These are phyloP conservation scores for Eucalyptus curtisii DNA, from an alignment of 345 rosid species.

Conservation along the genomic window DNA sequence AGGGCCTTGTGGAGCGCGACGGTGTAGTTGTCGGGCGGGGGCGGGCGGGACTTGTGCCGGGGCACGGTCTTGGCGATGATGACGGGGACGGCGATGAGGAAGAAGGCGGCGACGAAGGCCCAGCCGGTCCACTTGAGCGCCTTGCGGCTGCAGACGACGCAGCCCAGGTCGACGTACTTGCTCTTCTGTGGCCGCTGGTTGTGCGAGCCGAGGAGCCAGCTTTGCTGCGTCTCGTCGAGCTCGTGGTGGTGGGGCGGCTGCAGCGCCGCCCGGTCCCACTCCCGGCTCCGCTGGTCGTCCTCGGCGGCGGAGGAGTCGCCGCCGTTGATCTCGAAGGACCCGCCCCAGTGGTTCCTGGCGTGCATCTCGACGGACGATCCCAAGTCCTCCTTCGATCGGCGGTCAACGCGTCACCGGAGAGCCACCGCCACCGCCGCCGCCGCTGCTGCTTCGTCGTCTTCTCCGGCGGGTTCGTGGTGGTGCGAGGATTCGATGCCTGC, in stretches of 20 bases:
- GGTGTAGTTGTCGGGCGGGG: slow-evolving; percentile 65
- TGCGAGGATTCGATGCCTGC: neutral
- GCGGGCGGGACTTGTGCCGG: slow-evolving; percentile 24
- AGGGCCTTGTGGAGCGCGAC: slow-evolving; percentile 70
- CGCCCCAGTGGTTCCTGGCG: slow-evolving; percentile 71
- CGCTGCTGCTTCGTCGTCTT: neutral
- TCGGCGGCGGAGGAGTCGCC: slow-evolving; percentile 14
- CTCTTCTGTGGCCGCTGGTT: slow-evolving; percentile 35
- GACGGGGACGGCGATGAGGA: slow-evolving; percentile 53
- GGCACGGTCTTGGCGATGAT: slow-evolving; percentile 65
- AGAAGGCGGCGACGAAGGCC: slow-evolving; percentile 22
- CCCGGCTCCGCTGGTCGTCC: slow-evolving; percentile 22
- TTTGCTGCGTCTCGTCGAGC: slow-evolving; percentile 75
- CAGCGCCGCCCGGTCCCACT: slow-evolving; percentile 50
- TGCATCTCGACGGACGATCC: slow-evolving; percentile 21
- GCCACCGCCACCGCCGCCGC: neutral
- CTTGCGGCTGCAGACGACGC: slow-evolving; percentile 45
- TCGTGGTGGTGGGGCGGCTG: slow-evolving; percentile 7
- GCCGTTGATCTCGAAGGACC: slow-evolving; percentile 42
- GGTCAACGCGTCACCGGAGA: neutral
- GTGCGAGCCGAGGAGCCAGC: slow-evolving; percentile 61
- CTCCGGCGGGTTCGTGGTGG: neutral
- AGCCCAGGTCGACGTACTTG: slow-evolving; percentile 70
- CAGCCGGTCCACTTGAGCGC: slow-evolving; percentile 37
- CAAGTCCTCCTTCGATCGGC: neutral